Conservation (phyloP, 1,284 basidiomycete genomes). For the Cronartium quercuum region DNA sequence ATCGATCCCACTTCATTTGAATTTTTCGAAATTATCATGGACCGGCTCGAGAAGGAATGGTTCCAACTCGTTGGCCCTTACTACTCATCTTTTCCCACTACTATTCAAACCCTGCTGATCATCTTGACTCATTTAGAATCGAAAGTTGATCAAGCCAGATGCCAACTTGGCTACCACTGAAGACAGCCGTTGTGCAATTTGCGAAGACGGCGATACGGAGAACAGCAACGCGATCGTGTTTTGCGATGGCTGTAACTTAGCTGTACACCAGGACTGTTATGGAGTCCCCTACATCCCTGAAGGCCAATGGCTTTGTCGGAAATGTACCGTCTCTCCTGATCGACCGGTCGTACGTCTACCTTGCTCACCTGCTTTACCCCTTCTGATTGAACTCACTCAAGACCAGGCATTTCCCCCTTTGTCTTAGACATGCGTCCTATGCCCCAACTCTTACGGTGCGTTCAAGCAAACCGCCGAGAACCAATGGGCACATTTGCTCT, state of each 20-base stretch:
- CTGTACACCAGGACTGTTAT: constrained; percentile 99
- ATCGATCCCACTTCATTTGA: constrained; percentile 72
- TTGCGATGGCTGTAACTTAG: constrained; percentile 97
- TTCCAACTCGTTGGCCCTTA: constrained; percentile 61
- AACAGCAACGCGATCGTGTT: constrained; percentile 99
- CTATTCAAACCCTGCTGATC: not conserved
- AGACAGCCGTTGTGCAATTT: constrained; percentile 91
- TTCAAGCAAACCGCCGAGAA: constrained; percentile 94
- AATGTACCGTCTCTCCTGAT: constrained; percentile 96
- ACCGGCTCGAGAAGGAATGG: constrained; percentile 97
- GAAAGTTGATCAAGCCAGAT: constrained; percentile 78
- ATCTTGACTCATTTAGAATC: constrained; percentile 59
- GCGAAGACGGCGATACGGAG: constrained; percentile 96
- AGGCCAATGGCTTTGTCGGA: constrained; percentile 97
- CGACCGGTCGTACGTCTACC: constrained; percentile 70
- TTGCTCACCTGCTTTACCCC: constrained; percentile 4
- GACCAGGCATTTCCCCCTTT: not conserved
- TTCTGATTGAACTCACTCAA: constrained; percentile 1
- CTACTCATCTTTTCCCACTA: not conserved
- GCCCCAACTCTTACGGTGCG: constrained; percentile 92
- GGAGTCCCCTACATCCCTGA: constrained; percentile 99
- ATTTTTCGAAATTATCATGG: constrained; percentile 91
- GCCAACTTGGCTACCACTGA: constrained; percentile 71
- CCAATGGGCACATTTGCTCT: constrained; percentile 93
- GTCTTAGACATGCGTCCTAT: constrained; percentile 75